phyloP scores from a whole-genome alignment of 164 flowering plant species.

The Vitis rotundifolia region DNA sequence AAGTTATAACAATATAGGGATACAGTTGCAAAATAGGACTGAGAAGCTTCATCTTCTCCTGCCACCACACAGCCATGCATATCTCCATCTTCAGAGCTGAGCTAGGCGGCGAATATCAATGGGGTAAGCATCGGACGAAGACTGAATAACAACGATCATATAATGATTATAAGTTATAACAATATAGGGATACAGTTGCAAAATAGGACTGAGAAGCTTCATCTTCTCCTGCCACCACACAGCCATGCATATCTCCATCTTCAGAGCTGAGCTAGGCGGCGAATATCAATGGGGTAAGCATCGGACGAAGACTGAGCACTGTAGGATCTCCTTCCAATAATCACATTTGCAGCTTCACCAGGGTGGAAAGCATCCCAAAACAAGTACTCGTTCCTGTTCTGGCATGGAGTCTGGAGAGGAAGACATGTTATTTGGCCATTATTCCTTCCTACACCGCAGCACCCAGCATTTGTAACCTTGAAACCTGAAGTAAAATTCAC shows the following conservation, averaged over 20 bases:
- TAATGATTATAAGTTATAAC: too few species aligned
- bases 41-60: too few species aligned
- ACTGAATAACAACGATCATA: too few species aligned
- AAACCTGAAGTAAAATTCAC: conserved; percentile 46
- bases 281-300: conserved; percentile 67
- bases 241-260: background rate
- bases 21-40: background rate
- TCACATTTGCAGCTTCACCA: conserved; percentile 56
- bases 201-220: too few species aligned
- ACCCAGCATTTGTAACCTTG: conserved; percentile 60
- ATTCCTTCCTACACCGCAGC: conserved; percentile 94
- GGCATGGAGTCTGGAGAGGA: conserved; percentile 72
- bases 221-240: too few species aligned
- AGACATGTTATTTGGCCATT: conserved; percentile 89
- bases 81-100: conserved; percentile 36
- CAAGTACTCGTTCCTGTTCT: conserved; percentile 54
- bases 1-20: background rate
- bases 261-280: conserved; percentile 60
- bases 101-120: conserved; percentile 64
- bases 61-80: too few species aligned
- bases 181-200: background rate
- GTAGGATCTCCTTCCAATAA: conserved; percentile 62
- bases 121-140: conserved; percentile 62
- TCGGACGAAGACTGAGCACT: conserved; percentile 56
- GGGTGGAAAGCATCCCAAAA: conserved; percentile 97